Conservation (phyloP, 129 eudicot species). For the Chrysanthemum lavandulifolium region DNA sequence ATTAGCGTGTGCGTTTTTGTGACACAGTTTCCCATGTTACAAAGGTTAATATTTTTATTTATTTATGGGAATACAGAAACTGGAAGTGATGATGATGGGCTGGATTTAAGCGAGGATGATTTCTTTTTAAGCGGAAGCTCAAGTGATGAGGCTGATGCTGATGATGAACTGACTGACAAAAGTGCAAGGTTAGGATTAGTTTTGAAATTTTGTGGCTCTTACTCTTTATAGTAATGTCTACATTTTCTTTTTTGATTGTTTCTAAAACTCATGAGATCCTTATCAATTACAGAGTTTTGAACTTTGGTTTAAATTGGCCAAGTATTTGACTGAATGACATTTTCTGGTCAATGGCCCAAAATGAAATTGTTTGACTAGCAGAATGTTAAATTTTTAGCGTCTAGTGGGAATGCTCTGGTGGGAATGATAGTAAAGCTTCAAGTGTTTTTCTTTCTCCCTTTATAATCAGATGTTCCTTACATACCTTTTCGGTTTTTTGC, state of each 20-base stretch:
- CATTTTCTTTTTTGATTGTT: not conserved
- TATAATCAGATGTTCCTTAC: not conserved
- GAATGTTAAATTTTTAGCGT: not conserved
- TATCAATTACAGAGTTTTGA: too few relatives aligned
- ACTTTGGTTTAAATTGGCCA: too few relatives aligned
- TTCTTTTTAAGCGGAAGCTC: constrained; percentile 82
- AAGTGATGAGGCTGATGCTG: constrained; percentile 95
- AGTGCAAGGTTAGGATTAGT: constrained; percentile 65
- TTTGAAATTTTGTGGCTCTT: not conserved
- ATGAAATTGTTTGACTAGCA: not conserved
- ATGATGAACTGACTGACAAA: constrained; percentile 89
- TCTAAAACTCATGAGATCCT: not conserved
- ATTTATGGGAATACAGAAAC: constrained; percentile 54
- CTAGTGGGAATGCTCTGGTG: not conserved
- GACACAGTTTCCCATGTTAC: not conserved
- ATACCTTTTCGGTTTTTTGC: not conserved
- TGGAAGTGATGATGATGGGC: constrained; percentile 92
- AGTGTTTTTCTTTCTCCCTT: not conserved
- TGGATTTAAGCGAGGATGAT: constrained; percentile 89
- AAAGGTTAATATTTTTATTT: not conserved
- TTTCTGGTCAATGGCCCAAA: too few relatives aligned
- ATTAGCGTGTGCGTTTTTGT: not conserved
- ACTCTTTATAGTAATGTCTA: not conserved
- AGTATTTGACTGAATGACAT: too few relatives aligned
- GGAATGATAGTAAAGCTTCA: not conserved